Evolutionary conservation across 2,329 filamentous ascomycete genomes (phyloP).

Genomic region (Bisporella sp.): DNA sequence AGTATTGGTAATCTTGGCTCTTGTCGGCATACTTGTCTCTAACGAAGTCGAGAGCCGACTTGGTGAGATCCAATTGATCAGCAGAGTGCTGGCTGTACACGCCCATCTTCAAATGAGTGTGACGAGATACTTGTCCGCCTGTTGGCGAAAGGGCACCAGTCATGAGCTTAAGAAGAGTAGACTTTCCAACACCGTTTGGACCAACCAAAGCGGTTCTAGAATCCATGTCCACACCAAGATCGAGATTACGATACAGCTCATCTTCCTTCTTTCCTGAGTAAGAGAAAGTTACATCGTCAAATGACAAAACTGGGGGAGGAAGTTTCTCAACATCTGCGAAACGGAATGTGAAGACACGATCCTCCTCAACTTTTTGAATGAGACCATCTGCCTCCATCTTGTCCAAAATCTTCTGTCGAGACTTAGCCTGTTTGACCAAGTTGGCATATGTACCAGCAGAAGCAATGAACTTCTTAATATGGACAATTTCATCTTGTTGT

Average conservation of each 20-base stretch:
- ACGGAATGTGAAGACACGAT: slow-evolving; percentile 92
- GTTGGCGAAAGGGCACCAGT: slow-evolving; percentile 89
- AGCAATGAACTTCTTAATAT: slow-evolving; percentile 99
- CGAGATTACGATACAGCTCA: slow-evolving; percentile 92
- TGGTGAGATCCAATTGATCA: slow-evolving; percentile 96
- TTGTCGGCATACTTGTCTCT: slow-evolving; percentile 87
- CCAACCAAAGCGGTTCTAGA: slow-evolving; percentile 94
- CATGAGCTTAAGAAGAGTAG: slow-evolving; percentile 91
- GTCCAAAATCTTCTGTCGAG: slow-evolving; percentile 98
- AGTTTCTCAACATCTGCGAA: slow-evolving; percentile 99
- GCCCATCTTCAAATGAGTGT: slow-evolving; percentile 97
- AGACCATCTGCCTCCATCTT: slow-evolving; percentile 99
- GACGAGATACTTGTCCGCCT: slow-evolving; percentile 72
- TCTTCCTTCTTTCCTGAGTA: slow-evolving; percentile 88
- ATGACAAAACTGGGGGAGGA: slow-evolving; percentile 92
- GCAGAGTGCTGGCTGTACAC: slow-evolving; percentile 98
- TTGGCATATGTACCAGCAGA: slow-evolving; percentile 99
- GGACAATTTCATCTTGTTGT: slow-evolving; percentile 97
- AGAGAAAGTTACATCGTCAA: slow-evolving; percentile 96
- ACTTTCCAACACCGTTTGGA: slow-evolving; percentile 98
- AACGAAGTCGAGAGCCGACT: slow-evolving; percentile 95
- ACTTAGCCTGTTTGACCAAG: slow-evolving; percentile 97
- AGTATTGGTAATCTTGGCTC: slow-evolving; percentile 98
- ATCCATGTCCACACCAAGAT: slow-evolving; percentile 99
- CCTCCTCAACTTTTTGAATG: slow-evolving; percentile 80